These are phyloP conservation scores for Termitomyces sp. DNA, from an alignment of 768 basidiomycete species.

Conservation along the genomic window DNA sequence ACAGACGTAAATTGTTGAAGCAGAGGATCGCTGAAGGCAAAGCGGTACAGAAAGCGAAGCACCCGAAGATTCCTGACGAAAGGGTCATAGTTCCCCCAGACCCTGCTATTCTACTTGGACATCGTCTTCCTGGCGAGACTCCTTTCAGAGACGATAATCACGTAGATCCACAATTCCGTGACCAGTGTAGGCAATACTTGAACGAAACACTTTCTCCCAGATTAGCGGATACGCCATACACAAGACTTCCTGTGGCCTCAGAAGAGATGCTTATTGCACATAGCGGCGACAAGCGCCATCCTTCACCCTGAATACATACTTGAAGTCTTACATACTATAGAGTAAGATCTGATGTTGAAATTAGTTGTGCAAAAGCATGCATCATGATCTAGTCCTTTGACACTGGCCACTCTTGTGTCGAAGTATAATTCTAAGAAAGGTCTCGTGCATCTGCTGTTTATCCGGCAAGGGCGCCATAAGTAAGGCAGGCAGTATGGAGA, in stretches of 20 bases:
- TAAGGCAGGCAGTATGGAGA: no score
- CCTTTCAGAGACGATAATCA: slow-evolving; percentile 13
- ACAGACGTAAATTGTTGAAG: slow-evolving; percentile 41
- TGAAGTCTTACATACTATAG: background rate
- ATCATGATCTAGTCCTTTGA: no score
- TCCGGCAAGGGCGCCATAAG: no score
- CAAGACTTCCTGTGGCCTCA: slow-evolving; percentile 8
- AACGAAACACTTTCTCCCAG: background rate
- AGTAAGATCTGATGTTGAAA: background rate
- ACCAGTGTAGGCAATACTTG: slow-evolving; percentile 1
- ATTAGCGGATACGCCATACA: slow-evolving; percentile 3
- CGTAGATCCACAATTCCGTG: background rate
- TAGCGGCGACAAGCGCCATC: background rate
- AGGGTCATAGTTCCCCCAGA: slow-evolving; percentile 59
- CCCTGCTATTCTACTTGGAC: slow-evolving; percentile 57
- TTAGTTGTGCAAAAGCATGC: no score
- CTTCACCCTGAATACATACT: background rate
- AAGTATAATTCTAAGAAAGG: no score
- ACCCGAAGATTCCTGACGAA: slow-evolving; percentile 33
- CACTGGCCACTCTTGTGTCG: no score
- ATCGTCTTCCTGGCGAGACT: slow-evolving; percentile 35
- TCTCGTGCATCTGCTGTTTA: no score
- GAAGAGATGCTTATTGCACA: slow-evolving; percentile 16
- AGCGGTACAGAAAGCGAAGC: slow-evolving; percentile 33
- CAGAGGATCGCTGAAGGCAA: slow-evolving; percentile 39